These are phyloP conservation scores for Scedosporium dehoogii DNA, from an alignment of 2,329 filamentous ascomycete species.

Conservation along the genomic window DNA sequence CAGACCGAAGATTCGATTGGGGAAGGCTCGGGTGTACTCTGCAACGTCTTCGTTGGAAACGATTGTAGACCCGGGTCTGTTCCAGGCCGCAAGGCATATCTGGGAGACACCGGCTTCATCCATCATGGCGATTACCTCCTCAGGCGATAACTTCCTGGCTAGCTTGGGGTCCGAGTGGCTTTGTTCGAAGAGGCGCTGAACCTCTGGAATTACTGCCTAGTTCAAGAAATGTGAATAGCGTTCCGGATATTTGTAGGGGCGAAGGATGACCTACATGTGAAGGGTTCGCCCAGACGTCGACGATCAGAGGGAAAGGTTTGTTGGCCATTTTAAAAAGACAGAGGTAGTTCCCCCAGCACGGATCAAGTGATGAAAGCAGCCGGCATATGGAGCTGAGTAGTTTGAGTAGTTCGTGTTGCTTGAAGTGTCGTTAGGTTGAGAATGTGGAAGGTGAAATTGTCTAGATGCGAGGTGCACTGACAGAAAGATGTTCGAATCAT, in stretches of 20 bases:
- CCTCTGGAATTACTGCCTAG: slow-evolving; percentile 7
- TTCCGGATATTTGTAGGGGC: neutral
- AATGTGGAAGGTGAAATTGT: no score
- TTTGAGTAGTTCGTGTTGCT: no score
- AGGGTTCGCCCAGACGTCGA: slow-evolving; percentile 10
- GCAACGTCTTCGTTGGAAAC: slow-evolving; percentile 10
- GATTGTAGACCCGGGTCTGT: slow-evolving; percentile 6
- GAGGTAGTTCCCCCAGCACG: neutral
- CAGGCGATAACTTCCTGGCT: slow-evolving; percentile 1
- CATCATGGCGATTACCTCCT: slow-evolving; percentile 9
- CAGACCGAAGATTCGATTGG: slow-evolving; percentile 9
- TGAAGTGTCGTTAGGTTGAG: no score
- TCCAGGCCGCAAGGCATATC: slow-evolving; percentile 10
- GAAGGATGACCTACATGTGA: slow-evolving; percentile 3
- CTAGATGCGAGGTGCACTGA: no score
- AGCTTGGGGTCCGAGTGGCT: slow-evolving; percentile 9
- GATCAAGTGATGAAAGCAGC: no score
- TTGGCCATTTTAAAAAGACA: neutral
- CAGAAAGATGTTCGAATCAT: no score
- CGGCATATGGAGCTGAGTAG: no score
- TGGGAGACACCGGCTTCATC: slow-evolving; percentile 9
- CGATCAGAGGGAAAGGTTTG: neutral
- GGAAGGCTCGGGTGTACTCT: slow-evolving; percentile 9
- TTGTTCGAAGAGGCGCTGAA: slow-evolving; percentile 7
- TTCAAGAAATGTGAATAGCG: neutral